Evolutionary conservation across 148 eudicot species (phyloP), one percentile per base, ranked within the genome.

Genomic region (Rhododendron mucronatum): DNA sequence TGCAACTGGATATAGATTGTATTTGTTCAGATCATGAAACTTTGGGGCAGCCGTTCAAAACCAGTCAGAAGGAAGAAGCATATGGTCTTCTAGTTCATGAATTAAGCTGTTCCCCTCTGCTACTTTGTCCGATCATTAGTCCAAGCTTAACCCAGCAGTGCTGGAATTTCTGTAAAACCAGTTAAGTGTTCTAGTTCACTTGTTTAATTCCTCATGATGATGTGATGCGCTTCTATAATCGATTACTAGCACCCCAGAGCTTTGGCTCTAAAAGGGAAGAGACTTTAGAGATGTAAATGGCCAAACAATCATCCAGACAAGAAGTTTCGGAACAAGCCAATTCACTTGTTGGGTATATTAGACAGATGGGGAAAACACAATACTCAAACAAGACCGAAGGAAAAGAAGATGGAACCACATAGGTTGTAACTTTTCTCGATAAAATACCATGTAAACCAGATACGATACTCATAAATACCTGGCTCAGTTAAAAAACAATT

Each of bases 381-480:
- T 48, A 13, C 80, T 26, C 82, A 79, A 10, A 12, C 37, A 20
- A 79, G 20, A 26, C 82, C 2, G 63, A 51, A 80, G 28, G 63
- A 50, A 51, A 26, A 80, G 83, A 53, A 80, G 83, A 53, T 6
- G 28, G 35, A 44, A 15, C 85, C 51, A 67, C 39, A 63, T 12
- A 65, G 84, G 45, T 11, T 45, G 28, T 16, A 69, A 47, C 18
- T 4, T 63, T 83, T 37, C 15, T 65, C 12, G 21, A 28, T 35
- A 23, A 45, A 48, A n/a, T 7, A 69, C 71, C 59, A 45, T 48
- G 18, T 23, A 44, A 83, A 82, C 23, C 39, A 18, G 59, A 82
- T 82, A 39, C 77, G 44, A 59, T 55, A 37, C 83, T 48, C 77
- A 30, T 48, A 84, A 83, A 79, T 39, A 84, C 51, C 65, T 33